These are phyloP conservation scores for Camellia lanceoleosa DNA, from an alignment of 148 eudicot genomes.

Conservation along the genomic window DNA sequence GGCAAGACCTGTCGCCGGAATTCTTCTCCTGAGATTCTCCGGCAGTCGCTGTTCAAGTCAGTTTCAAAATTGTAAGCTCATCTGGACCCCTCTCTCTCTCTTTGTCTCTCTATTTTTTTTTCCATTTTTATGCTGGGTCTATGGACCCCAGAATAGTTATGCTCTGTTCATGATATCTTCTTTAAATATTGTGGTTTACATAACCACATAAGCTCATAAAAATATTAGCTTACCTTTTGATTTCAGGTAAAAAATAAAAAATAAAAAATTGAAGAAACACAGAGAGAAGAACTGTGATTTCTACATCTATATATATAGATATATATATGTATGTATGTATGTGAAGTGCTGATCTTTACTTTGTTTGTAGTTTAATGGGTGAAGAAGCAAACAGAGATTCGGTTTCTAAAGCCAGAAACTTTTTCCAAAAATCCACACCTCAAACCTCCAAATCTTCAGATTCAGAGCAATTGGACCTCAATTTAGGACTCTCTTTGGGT, in stretches of 20 bases:
- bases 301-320: no score
- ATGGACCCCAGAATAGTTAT: not conserved
- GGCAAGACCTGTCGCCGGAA: not conserved
- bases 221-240: not conserved
- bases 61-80: not conserved
- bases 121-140: not conserved
- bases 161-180: not conserved
- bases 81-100: not conserved
- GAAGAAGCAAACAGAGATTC: not conserved
- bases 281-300: no score
- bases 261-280: no score
- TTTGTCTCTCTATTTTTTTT: not conserved
- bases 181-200: not conserved
- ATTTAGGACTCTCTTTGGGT: slow-evolving; percentile 14
- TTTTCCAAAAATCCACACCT: not conserved
- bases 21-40: not conserved
- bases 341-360: not conserved
- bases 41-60: not conserved
- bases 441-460: not conserved
- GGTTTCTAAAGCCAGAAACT: not conserved
- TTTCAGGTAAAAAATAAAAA: no score
- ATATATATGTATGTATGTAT: not conserved
- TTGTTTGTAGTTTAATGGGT: slow-evolving; percentile 15
- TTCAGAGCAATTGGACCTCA: not conserved
- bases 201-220: not conserved